Conservation (phyloP, 129 eudicot species). For the Lonicera japonica region DNA sequence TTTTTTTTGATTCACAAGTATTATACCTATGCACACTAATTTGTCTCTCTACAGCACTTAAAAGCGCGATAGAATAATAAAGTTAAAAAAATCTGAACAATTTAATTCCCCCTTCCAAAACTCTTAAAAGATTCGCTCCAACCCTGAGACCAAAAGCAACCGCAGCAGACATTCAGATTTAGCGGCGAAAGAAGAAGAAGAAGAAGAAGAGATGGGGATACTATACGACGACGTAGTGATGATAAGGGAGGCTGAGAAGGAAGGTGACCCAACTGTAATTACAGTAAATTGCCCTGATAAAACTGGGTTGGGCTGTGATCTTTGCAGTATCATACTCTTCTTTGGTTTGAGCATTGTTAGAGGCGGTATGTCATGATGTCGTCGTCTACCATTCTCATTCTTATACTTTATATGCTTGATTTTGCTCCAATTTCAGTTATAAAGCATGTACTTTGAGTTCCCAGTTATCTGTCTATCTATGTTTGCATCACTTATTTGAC, state of each 20-base stretch:
- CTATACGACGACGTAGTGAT: conserved; percentile 76
- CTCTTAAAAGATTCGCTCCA: no score
- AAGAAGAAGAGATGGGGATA: conserved; percentile 47
- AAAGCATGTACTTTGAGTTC: no score
- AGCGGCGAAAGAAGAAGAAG: neutral
- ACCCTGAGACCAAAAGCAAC: no score
- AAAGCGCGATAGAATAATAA: no score
- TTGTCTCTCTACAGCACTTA: no score
- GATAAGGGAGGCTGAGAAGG: conserved; percentile 47
- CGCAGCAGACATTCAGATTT: no score
- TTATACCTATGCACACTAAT: no score
- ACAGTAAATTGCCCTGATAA: conserved; percentile 93
- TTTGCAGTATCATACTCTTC: conserved; percentile 82
- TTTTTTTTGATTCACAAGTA: no score
- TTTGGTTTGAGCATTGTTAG: conserved; percentile 77
- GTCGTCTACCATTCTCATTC: neutral
- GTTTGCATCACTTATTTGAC: no score
- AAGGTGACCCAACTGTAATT: conserved; percentile 71
- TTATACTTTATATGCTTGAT: no score
- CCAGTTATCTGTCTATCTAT: neutral
- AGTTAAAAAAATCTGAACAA: no score
- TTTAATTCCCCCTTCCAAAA: no score
- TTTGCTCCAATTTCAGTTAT: neutral
- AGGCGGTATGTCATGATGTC: conserved; percentile 40
- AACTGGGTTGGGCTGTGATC: conserved; percentile 90